Evolutionary conservation across 2,329 filamentous ascomycete genomes (phyloP).

Genomic region (Fusarium penzigii): DNA sequence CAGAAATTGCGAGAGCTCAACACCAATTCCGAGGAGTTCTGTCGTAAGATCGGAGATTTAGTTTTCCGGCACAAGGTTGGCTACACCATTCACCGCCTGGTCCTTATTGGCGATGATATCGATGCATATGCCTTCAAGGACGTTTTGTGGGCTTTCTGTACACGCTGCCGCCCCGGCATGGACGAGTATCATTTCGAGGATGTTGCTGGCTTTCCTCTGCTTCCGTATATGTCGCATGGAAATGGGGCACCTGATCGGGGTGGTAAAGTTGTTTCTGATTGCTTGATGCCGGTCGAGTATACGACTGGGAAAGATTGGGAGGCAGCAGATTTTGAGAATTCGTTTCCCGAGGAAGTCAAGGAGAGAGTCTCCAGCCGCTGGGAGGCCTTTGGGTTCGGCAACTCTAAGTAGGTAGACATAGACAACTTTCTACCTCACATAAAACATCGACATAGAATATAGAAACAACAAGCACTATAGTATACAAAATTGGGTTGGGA

Average conservation of each 20-base stretch:
- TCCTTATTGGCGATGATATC: constrained; percentile 51
- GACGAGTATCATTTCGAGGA: constrained; percentile 50
- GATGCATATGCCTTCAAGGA: constrained; percentile 47
- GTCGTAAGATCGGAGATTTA: constrained; percentile 42
- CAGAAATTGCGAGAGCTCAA: constrained; percentile 57
- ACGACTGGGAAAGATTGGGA: constrained; percentile 35
- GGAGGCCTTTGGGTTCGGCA: constrained; percentile 36
- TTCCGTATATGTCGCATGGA: constrained; percentile 50
- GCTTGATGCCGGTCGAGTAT: constrained; percentile 45
- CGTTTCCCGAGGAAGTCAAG: constrained; percentile 42
- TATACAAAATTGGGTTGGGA: no score
- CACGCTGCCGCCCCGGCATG: constrained; percentile 44
- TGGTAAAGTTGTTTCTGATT: constrained; percentile 49
- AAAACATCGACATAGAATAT: no score
- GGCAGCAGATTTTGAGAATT: constrained; percentile 33
- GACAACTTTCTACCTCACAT: no score
- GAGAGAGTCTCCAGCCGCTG: constrained; percentile 32
- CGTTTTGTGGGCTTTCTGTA: constrained; percentile 51
- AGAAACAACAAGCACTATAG: no score
- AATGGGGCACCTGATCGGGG: constrained; percentile 32
- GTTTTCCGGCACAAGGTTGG: constrained; percentile 43
- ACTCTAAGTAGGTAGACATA: no score
- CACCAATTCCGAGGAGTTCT: constrained; percentile 43
- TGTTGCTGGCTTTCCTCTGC: constrained; percentile 43
- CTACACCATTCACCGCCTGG: constrained; percentile 45